Evolutionary conservation across 2,329 filamentous ascomycete genomes (phyloP), one percentile per base, ranked within the genome.

Genomic region (Anisogramma anomala): DNA sequence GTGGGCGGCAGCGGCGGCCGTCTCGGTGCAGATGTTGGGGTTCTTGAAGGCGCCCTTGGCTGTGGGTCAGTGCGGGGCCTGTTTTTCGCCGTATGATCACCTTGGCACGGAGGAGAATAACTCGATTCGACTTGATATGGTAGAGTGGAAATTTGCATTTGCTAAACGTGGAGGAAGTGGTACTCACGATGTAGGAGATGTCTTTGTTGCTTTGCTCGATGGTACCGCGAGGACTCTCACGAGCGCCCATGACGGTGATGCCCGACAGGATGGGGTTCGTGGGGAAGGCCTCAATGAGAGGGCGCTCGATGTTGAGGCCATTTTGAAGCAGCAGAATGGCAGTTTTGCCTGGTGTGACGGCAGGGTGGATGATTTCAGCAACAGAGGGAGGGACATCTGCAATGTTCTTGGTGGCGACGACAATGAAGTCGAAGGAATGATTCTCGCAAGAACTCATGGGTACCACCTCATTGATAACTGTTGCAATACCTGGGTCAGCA

Each of bases 271-370:
- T 50, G 0, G 66, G 53, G 45, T 73, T 77, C 3, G 52, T 43
- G 0, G 74, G 72, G 50, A 76, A 77, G 1, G 57, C 54, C 1
- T 52, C 42, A 14, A 71, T 52, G 15, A 79, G 52, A 0, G 73
- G 71, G 31, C 63, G 66, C 48, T 79, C 72, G 46, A 79, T 79
- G 49, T 78, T 75, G n/a, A 79, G 56, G 0, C 76, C 76, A 50
- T 80, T 80, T 47, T 80, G 76, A 4, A 75, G 58, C 6, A 80
- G 63, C 0, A 78, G 61, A 33, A 80, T 69, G 20, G 62, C 62
- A 0, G 74, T 77, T 18, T 66, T 58, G 2, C 60, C 62, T 1
- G 64, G 61, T 0, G 67, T 71, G 1, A 79, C 57, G 2, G 71
- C 72, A 0, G 71, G 69, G 0, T 54, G 51, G 19, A 78, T 66